Conservation (phyloP, 306 rosid species). For the Malus sylvestris region DNA sequence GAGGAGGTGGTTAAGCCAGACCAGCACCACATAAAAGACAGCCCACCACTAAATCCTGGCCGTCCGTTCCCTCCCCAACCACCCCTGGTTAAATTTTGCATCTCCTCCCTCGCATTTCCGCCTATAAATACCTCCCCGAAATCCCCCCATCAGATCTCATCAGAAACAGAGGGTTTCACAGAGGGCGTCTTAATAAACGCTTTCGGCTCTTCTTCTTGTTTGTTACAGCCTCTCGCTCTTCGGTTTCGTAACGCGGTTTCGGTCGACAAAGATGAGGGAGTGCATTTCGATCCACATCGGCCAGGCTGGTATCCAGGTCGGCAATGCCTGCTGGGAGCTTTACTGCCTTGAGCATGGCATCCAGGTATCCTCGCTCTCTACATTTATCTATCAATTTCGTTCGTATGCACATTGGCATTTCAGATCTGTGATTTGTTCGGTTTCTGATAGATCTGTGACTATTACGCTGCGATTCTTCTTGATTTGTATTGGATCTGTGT, state of each 20-base stretch:
- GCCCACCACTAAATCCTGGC: background rate
- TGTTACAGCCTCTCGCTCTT: background rate
- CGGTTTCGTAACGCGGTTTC: background rate
- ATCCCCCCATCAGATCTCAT: background rate
- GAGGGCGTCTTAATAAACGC: slow-evolving; percentile 91
- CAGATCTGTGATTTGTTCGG: background rate
- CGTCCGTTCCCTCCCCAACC: background rate
- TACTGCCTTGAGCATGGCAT: slow-evolving; percentile 93
- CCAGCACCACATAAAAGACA: background rate
- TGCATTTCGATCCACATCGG: slow-evolving; percentile 93
- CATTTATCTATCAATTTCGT: background rate
- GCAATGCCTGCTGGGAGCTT: slow-evolving; percentile 98
- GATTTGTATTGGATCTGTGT: background rate
- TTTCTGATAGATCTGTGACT: background rate
- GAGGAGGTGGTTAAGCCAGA: background rate
- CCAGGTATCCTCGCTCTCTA: slow-evolving; percentile 30
- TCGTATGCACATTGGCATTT: background rate
- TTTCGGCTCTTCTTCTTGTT: slow-evolving; percentile 6
- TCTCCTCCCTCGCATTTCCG: background rate
- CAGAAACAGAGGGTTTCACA: background rate
- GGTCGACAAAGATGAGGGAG: slow-evolving; percentile 61
- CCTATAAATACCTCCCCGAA: slow-evolving; percentile 19
- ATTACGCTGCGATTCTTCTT: background rate
- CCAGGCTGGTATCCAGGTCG: slow-evolving; percentile 97
- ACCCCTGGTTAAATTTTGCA: background rate